Base-by-base conservation (phyloP, 495 filamentous ascomycete species). In the Penicillium paradoxum region DNA sequence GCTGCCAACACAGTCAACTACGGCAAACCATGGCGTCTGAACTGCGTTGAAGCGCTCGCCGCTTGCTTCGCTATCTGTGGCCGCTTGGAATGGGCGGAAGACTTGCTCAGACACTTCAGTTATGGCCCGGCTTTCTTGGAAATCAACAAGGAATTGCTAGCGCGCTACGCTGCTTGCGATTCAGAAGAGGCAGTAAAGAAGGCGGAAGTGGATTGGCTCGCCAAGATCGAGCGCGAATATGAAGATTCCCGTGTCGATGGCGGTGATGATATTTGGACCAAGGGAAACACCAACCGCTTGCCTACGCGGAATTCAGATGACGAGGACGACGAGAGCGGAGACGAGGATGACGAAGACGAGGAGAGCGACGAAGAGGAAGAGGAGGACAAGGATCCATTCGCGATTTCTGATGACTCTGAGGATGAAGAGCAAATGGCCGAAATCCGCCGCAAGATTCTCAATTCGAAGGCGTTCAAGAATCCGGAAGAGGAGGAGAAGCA, bases 1-100 rank as follows among this genome's bases (percentile, higher is more conserved):
- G 93, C 93, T 15, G 95, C 93, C 38, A 98, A 98, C 64, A 86
- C 87, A 2, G 93, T 96, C 64, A 98, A 98, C 73, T 98, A 97
- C 71, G 93, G 93, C 13, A 87, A 89, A 60, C 93, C 93, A 15
- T 93, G 89, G 87, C 78, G 90, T 48, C 69, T 98, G 36, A 98
- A 98, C 70, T 98, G 93, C 58, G 93, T 87, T 39, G 93, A 98
- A 72, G 93, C 93, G 4, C 74, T 98, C 40, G 95, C 91, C 6
- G 93, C 93, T 13, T 86, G 85, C 18, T 98, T 93, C 70, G 86
- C 77, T 56, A 98, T 98, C 55, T 96, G 91, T 62, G 90, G 93
- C 22, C 88, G 93, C 64, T 65, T 76, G 33, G 92, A 96, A 22
- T 98, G 93, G 93, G 91, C 93, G 0, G 81, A 85, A 49, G 79